Evolutionary conservation across 2,329 filamentous ascomycete genomes (phyloP).

Genomic region (Dichotomopilus funicola): DNA sequence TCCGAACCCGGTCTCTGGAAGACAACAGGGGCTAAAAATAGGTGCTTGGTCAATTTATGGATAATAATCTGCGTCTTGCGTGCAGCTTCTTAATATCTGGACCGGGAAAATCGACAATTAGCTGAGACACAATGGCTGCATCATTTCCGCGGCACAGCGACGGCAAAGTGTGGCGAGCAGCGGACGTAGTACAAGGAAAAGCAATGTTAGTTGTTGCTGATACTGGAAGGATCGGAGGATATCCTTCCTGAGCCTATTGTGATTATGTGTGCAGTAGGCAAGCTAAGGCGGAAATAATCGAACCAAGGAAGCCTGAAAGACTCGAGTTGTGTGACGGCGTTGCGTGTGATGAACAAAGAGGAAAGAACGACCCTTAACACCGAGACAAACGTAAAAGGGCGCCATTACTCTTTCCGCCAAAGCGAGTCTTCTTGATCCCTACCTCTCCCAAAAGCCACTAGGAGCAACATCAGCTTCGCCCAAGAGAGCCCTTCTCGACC

Average conservation of each 20-base stretch:
- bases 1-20: constrained; percentile 9
- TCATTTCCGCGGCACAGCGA: background rate
- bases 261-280: too few relatives aligned
- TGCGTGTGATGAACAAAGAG: background rate
- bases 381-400: background rate
- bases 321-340: background rate
- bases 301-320: background rate
- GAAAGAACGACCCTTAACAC: constrained; percentile 1
- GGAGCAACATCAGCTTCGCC: too few relatives aligned
- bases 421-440: background rate
- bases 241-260: too few relatives aligned
- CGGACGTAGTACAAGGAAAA: background rate
- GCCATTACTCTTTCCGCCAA: background rate
- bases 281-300: too few relatives aligned
- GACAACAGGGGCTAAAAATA: constrained; percentile 14
- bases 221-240: too few relatives aligned
- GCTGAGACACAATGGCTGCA: constrained; percentile 9
- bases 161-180: background rate
- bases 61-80: constrained; percentile 9
- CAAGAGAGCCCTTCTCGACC: background rate
- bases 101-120: constrained; percentile 9
- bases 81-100: constrained; percentile 2
- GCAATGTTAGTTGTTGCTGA: too few relatives aligned
- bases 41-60: background rate
- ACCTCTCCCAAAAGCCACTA: too few relatives aligned